Conservation (phyloP, 371 early-diverging fungal species). For the Mortierella sp. region DNA sequence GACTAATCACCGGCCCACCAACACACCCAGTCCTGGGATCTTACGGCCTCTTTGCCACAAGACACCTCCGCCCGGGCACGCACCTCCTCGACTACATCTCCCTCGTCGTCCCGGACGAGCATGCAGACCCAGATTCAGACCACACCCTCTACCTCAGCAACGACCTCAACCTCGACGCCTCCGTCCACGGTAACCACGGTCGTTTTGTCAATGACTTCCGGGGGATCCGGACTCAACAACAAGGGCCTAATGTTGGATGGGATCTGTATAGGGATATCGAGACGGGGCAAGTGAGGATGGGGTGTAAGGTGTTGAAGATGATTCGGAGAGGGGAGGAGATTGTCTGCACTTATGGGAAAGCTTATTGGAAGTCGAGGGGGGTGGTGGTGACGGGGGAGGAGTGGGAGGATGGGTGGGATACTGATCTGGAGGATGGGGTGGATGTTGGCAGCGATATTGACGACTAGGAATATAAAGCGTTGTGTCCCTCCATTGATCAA, state of each 20-base stretch:
- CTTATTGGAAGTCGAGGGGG: conserved; percentile 51
- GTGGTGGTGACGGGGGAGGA: conserved; percentile 29
- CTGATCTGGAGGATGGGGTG: conserved; percentile 44
- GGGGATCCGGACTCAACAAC: conserved; percentile 31
- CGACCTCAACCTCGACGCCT: conserved; percentile 55
- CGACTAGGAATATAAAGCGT: neutral
- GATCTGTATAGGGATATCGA: conserved; percentile 42
- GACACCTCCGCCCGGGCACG: conserved; percentile 31
- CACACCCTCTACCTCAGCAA: conserved; percentile 49
- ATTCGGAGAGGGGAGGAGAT: conserved; percentile 44
- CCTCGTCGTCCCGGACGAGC: conserved; percentile 35
- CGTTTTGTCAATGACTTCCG: conserved; percentile 56
- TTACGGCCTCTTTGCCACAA: conserved; percentile 50
- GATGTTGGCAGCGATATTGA: neutral
- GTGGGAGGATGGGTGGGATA: conserved; percentile 57
- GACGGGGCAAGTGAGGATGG: conserved; percentile 54
- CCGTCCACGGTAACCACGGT: conserved; percentile 47
- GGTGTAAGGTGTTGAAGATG: conserved; percentile 51
- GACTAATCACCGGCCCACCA: conserved; percentile 29
- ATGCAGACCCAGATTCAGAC: conserved; percentile 51
- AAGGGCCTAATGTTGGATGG: conserved; percentile 54
- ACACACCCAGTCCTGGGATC: conserved; percentile 53
- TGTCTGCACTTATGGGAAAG: conserved; percentile 51
- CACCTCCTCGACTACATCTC: conserved; percentile 56
- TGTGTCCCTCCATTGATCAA: too few species aligned